Base-by-base conservation (phyloP, 129 eudicot species). In the Ambrosia trifida region DNA sequence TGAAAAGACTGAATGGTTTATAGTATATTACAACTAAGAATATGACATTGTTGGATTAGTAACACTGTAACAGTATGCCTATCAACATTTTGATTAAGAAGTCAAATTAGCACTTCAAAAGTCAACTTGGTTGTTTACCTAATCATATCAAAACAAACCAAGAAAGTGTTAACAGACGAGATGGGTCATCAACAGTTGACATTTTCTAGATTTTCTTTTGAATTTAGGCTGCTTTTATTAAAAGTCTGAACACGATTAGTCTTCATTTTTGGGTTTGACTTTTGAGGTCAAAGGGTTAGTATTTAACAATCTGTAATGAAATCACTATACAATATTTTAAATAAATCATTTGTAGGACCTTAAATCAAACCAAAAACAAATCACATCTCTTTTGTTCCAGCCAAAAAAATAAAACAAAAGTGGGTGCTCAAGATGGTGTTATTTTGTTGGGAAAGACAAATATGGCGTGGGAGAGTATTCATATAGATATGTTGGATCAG, bases 11-110 rank as follows among this genome's bases (percentile, higher is more conserved):
- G 8, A 28, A 16, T 28, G 1, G 19, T 18, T 58, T 76, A 4
- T 19, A 58, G 69, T 44, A 68, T 67, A 18, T 31, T 68, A 57
- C 61, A 57, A 11, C 32, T 56, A 54, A 50, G 45, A 58, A 58
- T 19, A 58, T 19, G 50, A 24, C 49, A 58, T 17, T 57, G 18
- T 67, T 45, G 63, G 46, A 75, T 75, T 54, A 36, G 65, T 75
- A 53, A n/a, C n/a, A n/a, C n/a, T n/a, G n/a, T n/a, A n/a, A 54
- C 5, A 2, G 13, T 18, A 76, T 76, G 40, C 31, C 30, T 17
- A 32, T 31, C 33, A 31, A 43, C 35, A 13, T 31, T 43, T 32
- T 66, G 17, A 68, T 44, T 66, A 14, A 20, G 36, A 52, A 30
- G 43, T 64, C 66, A 60, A 4, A 59, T 46, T 46, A 43, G 5